Evolutionary conservation across 192 early-diverging fungal genomes (phyloP).

Genomic region (Backusella mclennaniae): DNA sequence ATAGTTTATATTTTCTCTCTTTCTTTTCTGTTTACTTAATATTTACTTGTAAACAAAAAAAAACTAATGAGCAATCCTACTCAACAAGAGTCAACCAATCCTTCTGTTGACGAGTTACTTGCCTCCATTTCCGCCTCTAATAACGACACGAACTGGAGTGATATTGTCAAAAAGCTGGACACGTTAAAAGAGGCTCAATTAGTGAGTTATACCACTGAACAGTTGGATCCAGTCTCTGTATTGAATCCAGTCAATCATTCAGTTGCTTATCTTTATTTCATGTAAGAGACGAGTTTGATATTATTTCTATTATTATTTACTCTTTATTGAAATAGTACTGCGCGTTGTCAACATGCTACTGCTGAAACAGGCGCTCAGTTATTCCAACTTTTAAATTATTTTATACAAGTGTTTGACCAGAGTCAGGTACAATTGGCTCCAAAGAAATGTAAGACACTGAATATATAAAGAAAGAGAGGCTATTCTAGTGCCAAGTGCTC

Average conservation of each 20-base stretch:
- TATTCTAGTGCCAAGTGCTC: neutral
- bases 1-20: neutral
- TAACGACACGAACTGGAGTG: neutral
- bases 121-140: neutral
- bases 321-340: conserved; percentile 18
- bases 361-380: conserved; percentile 37
- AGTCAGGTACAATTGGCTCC: conserved; percentile 35
- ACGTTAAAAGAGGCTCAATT: conserved; percentile 2
- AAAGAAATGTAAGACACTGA: conserved; percentile 35
- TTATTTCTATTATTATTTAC: neutral
- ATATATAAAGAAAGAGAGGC: neutral
- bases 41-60: neutral
- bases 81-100: neutral
- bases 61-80: neutral
- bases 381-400: conserved; percentile 37
- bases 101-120: neutral
- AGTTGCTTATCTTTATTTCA: conserved; percentile 49
- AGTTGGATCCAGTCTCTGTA: conserved; percentile 39
- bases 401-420: conserved; percentile 39
- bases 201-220: conserved; percentile 12
- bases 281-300: conserved; percentile 32
- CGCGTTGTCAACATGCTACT: conserved; percentile 37
- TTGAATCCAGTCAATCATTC: conserved; percentile 40
- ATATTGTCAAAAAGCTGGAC: neutral
- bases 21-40: neutral